These are phyloP conservation scores for Leccinum ochraceum DNA, from an alignment of 768 basidiomycete species.

Conservation along the genomic window DNA sequence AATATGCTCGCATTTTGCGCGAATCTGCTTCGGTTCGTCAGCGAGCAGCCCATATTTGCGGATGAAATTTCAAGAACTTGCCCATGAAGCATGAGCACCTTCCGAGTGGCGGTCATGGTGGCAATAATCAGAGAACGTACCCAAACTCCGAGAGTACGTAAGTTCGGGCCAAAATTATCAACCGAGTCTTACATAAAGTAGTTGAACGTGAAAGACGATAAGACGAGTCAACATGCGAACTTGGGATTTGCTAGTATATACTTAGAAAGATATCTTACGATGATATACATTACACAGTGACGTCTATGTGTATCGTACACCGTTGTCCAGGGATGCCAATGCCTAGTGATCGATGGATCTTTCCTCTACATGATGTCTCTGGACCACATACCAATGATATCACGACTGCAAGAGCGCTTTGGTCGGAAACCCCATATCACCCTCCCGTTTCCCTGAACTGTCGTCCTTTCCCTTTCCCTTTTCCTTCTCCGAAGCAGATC, in stretches of 20 bases:
- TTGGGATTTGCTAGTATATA: background rate
- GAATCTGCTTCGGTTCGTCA: constrained; percentile 43
- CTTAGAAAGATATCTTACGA: background rate
- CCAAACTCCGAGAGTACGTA: background rate
- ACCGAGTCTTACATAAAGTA: background rate
- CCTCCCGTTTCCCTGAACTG: constrained; percentile 31
- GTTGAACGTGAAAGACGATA: background rate
- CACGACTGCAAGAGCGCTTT: constrained; percentile 14
- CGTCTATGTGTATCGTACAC: constrained; percentile 5
- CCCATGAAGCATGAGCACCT: constrained; percentile 51
- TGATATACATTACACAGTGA: background rate
- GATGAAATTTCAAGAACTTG: constrained; percentile 18
- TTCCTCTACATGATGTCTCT: background rate
- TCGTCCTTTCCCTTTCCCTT: constrained; percentile 40
- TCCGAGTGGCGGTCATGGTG: constrained; percentile 29
- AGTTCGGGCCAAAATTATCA: background rate
- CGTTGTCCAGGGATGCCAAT: background rate
- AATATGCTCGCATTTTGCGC: constrained; percentile 72
- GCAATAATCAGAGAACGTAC: background rate
- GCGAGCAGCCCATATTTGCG: background rate
- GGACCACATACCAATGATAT: background rate
- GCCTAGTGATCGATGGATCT: background rate
- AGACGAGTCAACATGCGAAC: too few species aligned
- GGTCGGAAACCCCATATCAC: constrained; percentile 11
- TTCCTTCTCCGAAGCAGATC: constrained; percentile 34